Evolutionary conservation across 495 filamentous ascomycete genomes (phyloP).

Genomic region (Lepidopterella palustris): DNA sequence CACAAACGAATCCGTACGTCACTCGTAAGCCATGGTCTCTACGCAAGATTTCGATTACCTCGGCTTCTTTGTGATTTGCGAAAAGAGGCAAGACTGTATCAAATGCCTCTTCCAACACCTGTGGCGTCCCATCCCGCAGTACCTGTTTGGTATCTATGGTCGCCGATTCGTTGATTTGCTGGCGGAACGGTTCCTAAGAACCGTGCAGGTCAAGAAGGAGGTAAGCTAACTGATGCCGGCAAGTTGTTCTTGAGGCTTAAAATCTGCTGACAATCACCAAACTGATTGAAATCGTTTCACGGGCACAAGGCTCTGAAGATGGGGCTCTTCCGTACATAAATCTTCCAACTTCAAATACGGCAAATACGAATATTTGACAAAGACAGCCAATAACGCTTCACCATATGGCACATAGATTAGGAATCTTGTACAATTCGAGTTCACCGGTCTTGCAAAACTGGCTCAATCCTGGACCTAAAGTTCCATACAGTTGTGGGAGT

Average conservation of each 20-base stretch:
- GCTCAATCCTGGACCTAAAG: background rate
- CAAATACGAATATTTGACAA: background rate
- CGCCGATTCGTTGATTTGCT: background rate
- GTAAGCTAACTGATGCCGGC: background rate
- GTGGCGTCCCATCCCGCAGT: background rate
- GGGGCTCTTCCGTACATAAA: background rate
- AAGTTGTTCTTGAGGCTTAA: background rate
- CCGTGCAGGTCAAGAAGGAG: background rate
- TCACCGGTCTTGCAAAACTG: background rate
- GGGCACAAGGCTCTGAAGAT: background rate
- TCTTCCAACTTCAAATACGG: background rate
- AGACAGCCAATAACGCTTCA: background rate
- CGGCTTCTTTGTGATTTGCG: background rate
- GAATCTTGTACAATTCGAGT: background rate
- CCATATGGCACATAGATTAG: background rate
- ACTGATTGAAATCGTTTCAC: background rate
- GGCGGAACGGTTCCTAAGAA: background rate
- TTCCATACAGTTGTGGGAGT: background rate
- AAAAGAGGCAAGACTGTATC: background rate
- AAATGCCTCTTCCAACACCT: background rate
- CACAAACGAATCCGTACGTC: background rate
- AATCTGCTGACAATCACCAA: background rate
- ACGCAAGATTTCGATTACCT: background rate
- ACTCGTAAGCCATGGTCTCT: background rate
- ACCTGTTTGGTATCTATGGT: background rate